A percentile compares a stretch with the other conserved stretches of the same genome.
Evolutionary conservation across 257 asterid species (phyloP).

Genomic region (Nicotiana obtusifolia): DNA sequence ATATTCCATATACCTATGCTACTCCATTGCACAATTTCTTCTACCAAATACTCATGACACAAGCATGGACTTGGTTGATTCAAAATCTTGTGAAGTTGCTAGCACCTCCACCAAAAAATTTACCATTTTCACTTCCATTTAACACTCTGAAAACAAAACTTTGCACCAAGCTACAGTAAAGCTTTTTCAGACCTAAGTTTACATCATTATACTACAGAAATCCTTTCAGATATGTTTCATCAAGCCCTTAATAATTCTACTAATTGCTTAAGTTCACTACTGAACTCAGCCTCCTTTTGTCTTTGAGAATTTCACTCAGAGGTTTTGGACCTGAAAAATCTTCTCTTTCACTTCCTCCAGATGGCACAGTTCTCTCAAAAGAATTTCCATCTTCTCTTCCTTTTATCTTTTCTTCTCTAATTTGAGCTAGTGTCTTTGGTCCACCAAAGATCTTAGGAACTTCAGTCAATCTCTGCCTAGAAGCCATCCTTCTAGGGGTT

Average conservation of each 20-base stretch:
- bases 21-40: background rate
- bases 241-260: background rate
- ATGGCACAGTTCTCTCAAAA: conserved; percentile 3
- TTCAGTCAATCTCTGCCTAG: conserved; percentile 17
- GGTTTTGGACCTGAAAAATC: conserved; percentile 4
- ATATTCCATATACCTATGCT: background rate
- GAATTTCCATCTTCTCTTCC: conserved; percentile 6
- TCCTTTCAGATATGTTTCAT: background rate
- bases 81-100: background rate
- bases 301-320: conserved; percentile 11
- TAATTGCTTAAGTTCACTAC: background rate
- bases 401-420: conserved; percentile 33
- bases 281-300: conserved; percentile 6
- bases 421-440: conserved; percentile 34
- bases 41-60: background rate
- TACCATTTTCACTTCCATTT: background rate
- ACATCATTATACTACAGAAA: background rate
- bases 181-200: background rate
- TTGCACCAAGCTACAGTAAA: background rate
- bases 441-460: conserved; percentile 18
- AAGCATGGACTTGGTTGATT: background rate
- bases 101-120: background rate
- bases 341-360: conserved; percentile 3
- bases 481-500: conserved; percentile 11
- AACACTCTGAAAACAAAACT: background rate